A percentile compares a stretch with the other conserved stretches of the same genome.
phyloP scores from a whole-genome alignment of 306 rosid species.

The Castanea sativa region DNA sequence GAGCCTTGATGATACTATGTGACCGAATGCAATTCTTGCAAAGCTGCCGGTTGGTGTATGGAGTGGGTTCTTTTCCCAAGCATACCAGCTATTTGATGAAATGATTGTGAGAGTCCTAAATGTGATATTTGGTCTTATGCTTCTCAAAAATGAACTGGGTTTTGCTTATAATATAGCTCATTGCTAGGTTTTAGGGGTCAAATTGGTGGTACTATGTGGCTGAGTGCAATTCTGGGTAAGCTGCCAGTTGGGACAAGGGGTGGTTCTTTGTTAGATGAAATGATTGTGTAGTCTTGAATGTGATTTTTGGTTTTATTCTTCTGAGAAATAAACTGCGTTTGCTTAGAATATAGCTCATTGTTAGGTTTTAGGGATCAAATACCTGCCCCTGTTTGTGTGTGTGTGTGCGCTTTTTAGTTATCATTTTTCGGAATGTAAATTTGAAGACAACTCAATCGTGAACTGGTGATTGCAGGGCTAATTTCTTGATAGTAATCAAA shows the following conservation, averaged over 20 bases:
- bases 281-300: background rate
- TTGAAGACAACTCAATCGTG: background rate
- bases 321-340: background rate
- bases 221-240: too few species aligned
- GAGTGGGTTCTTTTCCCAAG: too few species aligned
- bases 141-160: background rate
- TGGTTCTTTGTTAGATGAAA: background rate
- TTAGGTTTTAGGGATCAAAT: background rate
- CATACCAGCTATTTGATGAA: background rate
- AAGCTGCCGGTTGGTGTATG: too few species aligned
- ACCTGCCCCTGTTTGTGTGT: too few species aligned
- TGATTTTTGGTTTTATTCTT: background rate
- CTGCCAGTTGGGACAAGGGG: too few species aligned
- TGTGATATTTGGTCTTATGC: background rate
- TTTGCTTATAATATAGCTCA: background rate
- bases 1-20: background rate
- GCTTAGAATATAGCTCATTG: background rate
- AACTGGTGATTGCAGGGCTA: conserved; percentile 6
- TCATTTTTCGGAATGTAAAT: background rate
- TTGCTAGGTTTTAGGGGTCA: background rate
- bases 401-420: background rate
- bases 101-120: background rate
- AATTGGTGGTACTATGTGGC: background rate
- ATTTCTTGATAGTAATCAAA: background rate
- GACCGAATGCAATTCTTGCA: background rate